Base-by-base conservation (phyloP, 306 rosid species). In the Ormosia semicastrata region DNA sequence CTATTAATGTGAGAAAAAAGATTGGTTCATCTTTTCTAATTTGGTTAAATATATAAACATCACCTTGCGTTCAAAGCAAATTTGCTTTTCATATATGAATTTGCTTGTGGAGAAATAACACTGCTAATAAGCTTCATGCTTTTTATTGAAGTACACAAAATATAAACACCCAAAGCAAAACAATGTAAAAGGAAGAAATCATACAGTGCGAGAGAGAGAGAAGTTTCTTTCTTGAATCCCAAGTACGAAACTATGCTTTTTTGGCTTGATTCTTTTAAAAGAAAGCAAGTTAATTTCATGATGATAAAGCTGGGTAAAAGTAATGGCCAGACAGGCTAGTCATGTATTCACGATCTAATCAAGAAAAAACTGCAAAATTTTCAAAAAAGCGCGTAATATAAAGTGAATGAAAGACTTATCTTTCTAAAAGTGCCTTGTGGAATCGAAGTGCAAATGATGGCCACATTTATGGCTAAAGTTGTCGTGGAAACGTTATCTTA, bases 371-470 rank as follows among this genome's bases (percentile, higher is more conserved):
- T 79, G 79, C 87, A 79, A 86, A 72, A 6, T 81, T 83, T 79
- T 89, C 69, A 84, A 92, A 79, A 85, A 84, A 70, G 87, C 80
- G 82, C 82, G 69, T 78, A 14, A 78, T 66, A 81, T 37, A 85
- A 89, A 88, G 89, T 76, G 86, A 77, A 71, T 58, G 33, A 58
- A 85, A 77, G 60, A 14, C 75, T 13, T 67, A 76, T 86, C 88
- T 90, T 89, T 89, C 85, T 64, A 83, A 90, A 87, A 84, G 92
- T 79, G 66, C 33, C 67, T 82, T 87, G 81, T 81, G 85, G 86
- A 86, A 90, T 85, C 73, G 56, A 82, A 85, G 73, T 54, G 83
- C 59, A 65, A 79, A 83, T 78, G 82, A 66, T 59, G 81, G 58
- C 67, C 60, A 80, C 17, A 43, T 77, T 66, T 82, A 46, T 73